These are phyloP conservation scores for Furcasterigmium sp. DNA, from an alignment of 2,329 filamentous ascomycete species.

Conservation along the genomic window DNA sequence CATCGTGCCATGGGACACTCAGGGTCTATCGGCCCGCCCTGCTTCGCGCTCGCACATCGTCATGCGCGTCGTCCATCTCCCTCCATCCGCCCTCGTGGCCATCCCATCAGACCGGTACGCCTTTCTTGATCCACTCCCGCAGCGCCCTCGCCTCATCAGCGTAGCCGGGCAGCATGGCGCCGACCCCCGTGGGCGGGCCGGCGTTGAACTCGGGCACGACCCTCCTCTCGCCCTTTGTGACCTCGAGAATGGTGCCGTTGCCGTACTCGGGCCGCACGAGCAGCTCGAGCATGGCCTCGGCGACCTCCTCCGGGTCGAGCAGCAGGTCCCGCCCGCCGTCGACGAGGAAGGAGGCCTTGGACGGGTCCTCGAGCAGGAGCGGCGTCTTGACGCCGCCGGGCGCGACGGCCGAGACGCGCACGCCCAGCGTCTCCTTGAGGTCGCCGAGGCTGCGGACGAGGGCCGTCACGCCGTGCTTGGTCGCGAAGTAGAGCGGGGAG, in stretches of 20 bases:
- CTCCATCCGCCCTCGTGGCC: neutral
- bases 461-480: conserved; percentile 29
- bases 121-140: conserved; percentile 15
- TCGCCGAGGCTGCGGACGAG: conserved; percentile 25
- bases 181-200: conserved; percentile 16
- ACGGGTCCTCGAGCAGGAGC: conserved; percentile 24
- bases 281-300: conserved; percentile 22
- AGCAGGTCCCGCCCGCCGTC: conserved; percentile 16
- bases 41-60: too few species aligned
- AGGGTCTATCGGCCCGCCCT: too few species aligned
- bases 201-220: conserved; percentile 22
- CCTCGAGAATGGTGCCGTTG: conserved; percentile 24
- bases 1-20: too few species aligned
- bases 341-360: conserved; percentile 19
- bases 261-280: conserved; percentile 16
- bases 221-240: conserved; percentile 16
- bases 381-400: conserved; percentile 27
- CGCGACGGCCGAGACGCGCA: conserved; percentile 24
- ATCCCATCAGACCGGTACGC: conserved; percentile 8
- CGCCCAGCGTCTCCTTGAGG: conserved; percentile 24
- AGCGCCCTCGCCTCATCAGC: conserved; percentile 14
- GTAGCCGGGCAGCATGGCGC: conserved; percentile 17
- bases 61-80: too few species aligned
- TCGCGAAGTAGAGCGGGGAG: conserved; percentile 29
- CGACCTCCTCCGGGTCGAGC: conserved; percentile 23